Base-by-base conservation (phyloP, 2,329 filamentous ascomycete genomes). In the Drechslerella dactyloides region DNA sequence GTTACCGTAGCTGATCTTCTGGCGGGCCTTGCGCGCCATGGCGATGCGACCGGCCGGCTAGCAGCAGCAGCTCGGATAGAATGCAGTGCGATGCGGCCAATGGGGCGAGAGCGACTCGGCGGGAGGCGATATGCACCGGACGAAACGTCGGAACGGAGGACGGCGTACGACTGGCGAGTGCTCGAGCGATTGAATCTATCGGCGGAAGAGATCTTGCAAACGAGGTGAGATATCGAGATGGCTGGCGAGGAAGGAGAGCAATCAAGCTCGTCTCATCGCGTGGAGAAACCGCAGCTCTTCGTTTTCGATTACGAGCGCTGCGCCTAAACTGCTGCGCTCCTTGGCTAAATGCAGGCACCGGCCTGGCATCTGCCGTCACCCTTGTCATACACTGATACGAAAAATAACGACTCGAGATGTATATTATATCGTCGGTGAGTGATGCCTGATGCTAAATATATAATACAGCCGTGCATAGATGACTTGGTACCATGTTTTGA, bases 1-100 rank as follows among this genome's bases (percentile, higher is more conserved):
- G 68, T 69, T 69, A 89, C 87, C 86, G 82, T 89, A 89, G 79
- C 86, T 88, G 80, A 89, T 87, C 80, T 86, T 85, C 80, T 89
- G 87, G 79, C 85, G 86, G 77, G 84, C 84, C 82, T 88, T 89
- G 79, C 86, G 87, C 78, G 86, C 86, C 86, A 88, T 88, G 11
- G 24, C 15, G 7, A 27, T 57, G 10, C 13, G 19, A 17, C 4
- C 19, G 40, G 40, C 40, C 17, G 13, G 13, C 5, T 44, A 10
- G 7, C 15, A n/a, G n/a, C n/a, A 3, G 27, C 8, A 3, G 8
- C 44, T 3, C 30, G 11, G 19, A 13, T 30, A 6, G 23, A 35
- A 53, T 30, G 50, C 50, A 8, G 30, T 53, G 50, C n/a, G n/a
- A 21, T 51, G 46, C 52, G 19, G 44, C 19, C 44, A 48, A 48